phyloP scores from a whole-genome alignment of 768 basidiomycete species.

The Baorangia bicolor region DNA sequence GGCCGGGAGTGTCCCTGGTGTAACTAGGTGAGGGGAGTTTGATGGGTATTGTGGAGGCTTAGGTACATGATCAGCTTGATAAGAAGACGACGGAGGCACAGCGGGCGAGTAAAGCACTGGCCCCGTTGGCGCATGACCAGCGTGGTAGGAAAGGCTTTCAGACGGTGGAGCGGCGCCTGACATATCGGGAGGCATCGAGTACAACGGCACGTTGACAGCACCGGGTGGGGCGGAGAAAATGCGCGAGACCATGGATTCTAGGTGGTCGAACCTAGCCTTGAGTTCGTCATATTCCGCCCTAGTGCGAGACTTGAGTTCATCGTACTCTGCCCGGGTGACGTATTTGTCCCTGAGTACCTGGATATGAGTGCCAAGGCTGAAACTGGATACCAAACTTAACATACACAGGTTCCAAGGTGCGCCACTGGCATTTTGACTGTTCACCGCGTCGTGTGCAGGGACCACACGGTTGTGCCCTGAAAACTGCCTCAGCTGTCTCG shows the following conservation, averaged over 20 bases:
- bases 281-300: conserved; percentile 49
- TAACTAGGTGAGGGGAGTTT: conserved; percentile 27
- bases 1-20: conserved; percentile 20
- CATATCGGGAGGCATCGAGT: conserved; percentile 31
- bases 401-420: conserved; percentile 78
- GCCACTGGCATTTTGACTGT: conserved; percentile 80
- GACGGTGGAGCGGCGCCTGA: conserved; percentile 25
- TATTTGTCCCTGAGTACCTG: conserved; percentile 66
- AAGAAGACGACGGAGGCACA: conserved; percentile 22
- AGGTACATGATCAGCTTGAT: conserved; percentile 24
- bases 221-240: conserved; percentile 30
- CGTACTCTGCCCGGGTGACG: conserved; percentile 73
- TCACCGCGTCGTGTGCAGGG: conserved; percentile 81
- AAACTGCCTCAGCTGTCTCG: conserved; percentile 21
- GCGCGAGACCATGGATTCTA: conserved; percentile 55
- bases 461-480: conserved; percentile 75
- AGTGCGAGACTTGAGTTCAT: conserved; percentile 62
- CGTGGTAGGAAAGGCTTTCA: conserved; percentile 29
- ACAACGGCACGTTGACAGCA: conserved; percentile 30
- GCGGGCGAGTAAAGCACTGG: conserved; percentile 26
- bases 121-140: conserved; percentile 26
- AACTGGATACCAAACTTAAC: conserved; percentile 27
- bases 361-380: conserved; percentile 11
- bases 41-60: conserved; percentile 29
- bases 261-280: conserved; percentile 58